Percentiles rank a stretch among this genome's conserved stretches.
These are phyloP conservation scores for Fusarium palustre DNA, from an alignment of 2,329 filamentous ascomycete species.

Conservation along the genomic window DNA sequence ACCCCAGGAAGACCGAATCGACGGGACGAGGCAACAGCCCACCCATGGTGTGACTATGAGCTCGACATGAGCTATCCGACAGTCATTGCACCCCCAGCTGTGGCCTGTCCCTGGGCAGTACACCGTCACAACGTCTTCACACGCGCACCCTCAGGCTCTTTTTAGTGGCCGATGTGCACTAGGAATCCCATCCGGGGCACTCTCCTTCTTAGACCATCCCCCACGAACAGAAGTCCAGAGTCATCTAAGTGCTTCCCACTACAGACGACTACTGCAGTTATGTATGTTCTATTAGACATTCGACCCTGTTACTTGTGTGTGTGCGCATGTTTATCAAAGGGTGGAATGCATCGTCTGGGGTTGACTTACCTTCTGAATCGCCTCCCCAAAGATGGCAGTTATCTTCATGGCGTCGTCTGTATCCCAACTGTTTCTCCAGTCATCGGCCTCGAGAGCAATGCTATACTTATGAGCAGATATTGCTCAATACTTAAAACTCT, in stretches of 20 bases:
- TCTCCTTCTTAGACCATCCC: conserved; percentile 14
- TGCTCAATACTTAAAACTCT: conserved; percentile 14
- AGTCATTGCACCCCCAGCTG: conserved; percentile 35
- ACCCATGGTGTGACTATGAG: conserved; percentile 47
- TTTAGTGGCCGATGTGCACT: conserved; percentile 29
- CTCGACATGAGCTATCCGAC: conserved; percentile 41
- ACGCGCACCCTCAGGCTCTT: conserved; percentile 34
- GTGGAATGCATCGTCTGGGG: conserved; percentile 30
- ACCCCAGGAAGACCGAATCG: conserved; percentile 42
- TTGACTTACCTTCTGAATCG: conserved; percentile 19
- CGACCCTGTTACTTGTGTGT: conserved; percentile 14
- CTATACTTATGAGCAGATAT: conserved; percentile 21
- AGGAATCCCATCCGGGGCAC: conserved; percentile 39
- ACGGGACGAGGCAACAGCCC: conserved; percentile 47
- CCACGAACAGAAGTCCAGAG: conserved; percentile 18
- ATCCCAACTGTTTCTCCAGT: conserved; percentile 35
- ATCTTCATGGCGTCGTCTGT: conserved; percentile 31
- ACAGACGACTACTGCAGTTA: neutral
- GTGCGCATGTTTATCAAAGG: conserved; percentile 23
- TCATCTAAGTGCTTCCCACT: conserved; percentile 12
- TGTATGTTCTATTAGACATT: conserved; percentile 12
- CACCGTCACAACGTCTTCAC: conserved; percentile 38
- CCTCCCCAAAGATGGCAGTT: conserved; percentile 25
- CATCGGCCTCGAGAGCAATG: conserved; percentile 26
- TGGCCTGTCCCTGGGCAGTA: conserved; percentile 42